A percentile compares a stretch with the other conserved stretches of the same genome.
Conservation (phyloP, 2,329 filamentous ascomycete species). For the Cercospora sesami region DNA sequence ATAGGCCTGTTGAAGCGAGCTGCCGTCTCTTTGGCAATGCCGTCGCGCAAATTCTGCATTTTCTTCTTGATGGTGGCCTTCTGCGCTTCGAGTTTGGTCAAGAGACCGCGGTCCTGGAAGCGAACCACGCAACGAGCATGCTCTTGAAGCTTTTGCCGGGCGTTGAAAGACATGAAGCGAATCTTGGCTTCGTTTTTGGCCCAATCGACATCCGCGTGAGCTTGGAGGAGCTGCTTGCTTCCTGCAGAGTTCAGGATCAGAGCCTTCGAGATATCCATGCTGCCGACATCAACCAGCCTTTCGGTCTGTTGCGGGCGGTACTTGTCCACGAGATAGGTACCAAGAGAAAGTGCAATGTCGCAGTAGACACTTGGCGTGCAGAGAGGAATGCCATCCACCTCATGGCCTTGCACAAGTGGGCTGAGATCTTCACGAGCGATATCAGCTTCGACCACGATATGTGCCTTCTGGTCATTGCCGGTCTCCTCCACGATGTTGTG, state of each 20-base stretch:
- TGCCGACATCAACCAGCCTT: neutral
- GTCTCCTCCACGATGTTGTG: slow-evolving; percentile 17
- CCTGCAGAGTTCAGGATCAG: neutral
- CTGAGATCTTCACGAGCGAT: slow-evolving; percentile 44
- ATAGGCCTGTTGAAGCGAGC: neutral
- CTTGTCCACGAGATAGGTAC: slow-evolving; percentile 26
- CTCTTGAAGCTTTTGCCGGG: neutral
- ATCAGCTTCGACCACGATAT: slow-evolving; percentile 43
- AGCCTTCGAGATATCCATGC: neutral
- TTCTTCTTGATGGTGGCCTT: neutral
- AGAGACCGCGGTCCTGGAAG: neutral
- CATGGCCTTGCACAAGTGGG: slow-evolving; percentile 47
- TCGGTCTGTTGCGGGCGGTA: neutral
- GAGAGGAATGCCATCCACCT: slow-evolving; percentile 44
- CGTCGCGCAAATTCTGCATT: neutral
- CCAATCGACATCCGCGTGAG: neutral
- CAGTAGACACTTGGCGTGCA: slow-evolving; percentile 43
- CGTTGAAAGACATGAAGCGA: neutral
- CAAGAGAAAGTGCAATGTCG: slow-evolving; percentile 40
- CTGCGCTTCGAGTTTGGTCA: neutral
- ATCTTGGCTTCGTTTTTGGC: neutral
- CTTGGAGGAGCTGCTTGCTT: neutral
- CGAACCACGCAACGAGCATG: neutral
- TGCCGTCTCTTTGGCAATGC: neutral
- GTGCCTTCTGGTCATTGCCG: neutral